These are phyloP conservation scores for Acer yangbiense DNA, from an alignment of 345 rosid species.

Conservation along the genomic window DNA sequence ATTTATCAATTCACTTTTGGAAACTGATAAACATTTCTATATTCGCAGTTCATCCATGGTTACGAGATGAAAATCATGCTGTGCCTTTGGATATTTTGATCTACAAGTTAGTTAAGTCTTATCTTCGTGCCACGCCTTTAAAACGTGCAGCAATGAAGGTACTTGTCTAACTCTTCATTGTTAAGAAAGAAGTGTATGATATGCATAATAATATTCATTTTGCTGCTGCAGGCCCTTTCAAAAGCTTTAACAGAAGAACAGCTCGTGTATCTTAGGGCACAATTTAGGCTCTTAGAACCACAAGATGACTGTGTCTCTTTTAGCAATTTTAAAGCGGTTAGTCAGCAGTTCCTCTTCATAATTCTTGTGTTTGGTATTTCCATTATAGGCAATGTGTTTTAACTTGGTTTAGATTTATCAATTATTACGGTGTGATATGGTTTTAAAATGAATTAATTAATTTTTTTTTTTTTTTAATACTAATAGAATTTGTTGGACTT, in stretches of 20 bases:
- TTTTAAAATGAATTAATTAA: not conserved
- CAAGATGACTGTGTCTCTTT: conserved; percentile 73
- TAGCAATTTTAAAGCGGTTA: conserved; percentile 71
- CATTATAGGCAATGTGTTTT: not conserved
- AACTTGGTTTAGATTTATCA: not conserved
- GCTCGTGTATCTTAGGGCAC: conserved; percentile 74
- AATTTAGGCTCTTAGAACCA: conserved; percentile 83
- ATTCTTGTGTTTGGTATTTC: not conserved
- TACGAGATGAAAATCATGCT: conserved; percentile 54
- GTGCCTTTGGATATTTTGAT: conserved; percentile 78
- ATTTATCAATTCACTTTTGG: conserved; percentile 12
- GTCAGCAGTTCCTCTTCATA: conserved; percentile 21
- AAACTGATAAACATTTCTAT: conserved; percentile 17
- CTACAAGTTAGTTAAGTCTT: conserved; percentile 77
- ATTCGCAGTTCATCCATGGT: conserved; percentile 90
- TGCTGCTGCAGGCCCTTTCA: conserved; percentile 72
- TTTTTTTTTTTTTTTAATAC: too few relatives aligned
- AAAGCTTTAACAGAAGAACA: conserved; percentile 88
- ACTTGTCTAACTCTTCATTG: conserved; percentile 20
- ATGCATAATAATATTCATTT: not conserved
- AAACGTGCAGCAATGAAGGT: conserved; percentile 89
- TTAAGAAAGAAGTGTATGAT: not conserved
- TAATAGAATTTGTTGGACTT: not conserved
- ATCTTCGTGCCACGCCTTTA: conserved; percentile 73
- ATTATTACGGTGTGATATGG: not conserved